These are phyloP conservation scores for Gynandropsis gynandra DNA, from an alignment of 345 rosid species.

Conservation along the genomic window DNA sequence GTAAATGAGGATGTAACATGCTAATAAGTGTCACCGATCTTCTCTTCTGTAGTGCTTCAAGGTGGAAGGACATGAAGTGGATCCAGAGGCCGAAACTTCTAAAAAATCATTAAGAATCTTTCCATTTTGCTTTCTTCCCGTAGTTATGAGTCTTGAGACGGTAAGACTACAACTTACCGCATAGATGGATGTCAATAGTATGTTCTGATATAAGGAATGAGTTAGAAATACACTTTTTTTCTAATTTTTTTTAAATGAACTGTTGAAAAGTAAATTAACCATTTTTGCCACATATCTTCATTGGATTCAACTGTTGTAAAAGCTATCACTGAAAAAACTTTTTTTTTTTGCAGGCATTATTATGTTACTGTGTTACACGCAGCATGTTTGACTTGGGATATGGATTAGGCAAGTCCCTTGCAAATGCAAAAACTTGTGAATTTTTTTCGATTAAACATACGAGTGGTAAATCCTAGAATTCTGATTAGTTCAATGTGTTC, in stretches of 20 bases:
- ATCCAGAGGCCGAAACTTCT: conserved; percentile 48
- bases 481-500: conserved; percentile 11
- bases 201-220: not conserved
- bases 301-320: too few species aligned
- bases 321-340: too few species aligned
- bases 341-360: conserved; percentile 35
- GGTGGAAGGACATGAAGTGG: conserved; percentile 62
- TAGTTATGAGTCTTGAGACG: conserved; percentile 43
- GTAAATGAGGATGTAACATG: not conserved
- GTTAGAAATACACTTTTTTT: not conserved
- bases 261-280: too few species aligned
- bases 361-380: conserved; percentile 47
- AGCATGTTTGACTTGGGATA: conserved; percentile 38
- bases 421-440: not conserved
- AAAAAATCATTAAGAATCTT: conserved; percentile 48
- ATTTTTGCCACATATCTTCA: too few species aligned
- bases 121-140: conserved; percentile 43
- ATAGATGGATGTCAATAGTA: not conserved
- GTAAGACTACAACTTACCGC: conserved; percentile 15
- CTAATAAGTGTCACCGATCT: not conserved
- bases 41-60: conserved; percentile 33
- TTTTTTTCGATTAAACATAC: conserved; percentile 5
- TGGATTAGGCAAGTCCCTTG: conserved; percentile 33
- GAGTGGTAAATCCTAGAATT: conserved; percentile 9
- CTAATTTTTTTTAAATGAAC: too few species aligned